A percentile compares a stretch with the other conserved stretches of the same genome.
Conservation (phyloP, 352 stramenopile genomes). For the Pythium folliculosum region DNA sequence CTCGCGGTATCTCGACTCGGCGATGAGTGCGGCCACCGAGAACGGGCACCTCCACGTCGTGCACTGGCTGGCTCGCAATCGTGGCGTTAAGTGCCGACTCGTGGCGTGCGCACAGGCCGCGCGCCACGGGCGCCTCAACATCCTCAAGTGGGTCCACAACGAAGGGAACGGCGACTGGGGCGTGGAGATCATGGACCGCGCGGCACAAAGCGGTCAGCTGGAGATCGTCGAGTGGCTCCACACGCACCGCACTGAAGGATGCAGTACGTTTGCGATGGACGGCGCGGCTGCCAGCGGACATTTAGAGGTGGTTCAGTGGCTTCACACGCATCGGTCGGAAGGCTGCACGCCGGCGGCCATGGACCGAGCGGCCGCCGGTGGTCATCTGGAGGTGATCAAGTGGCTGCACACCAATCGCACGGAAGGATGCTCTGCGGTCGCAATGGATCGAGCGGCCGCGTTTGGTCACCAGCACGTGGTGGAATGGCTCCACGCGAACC, state of each 20-base stretch:
- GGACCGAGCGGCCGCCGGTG: conserved; percentile 18
- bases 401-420: conserved; percentile 23
- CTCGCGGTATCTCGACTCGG: conserved; percentile 25
- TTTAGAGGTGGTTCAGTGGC: conserved; percentile 24
- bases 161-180: conserved; percentile 26
- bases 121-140: conserved; percentile 20
- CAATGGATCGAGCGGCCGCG: conserved; percentile 22
- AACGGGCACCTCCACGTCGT: conserved; percentile 24
- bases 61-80: conserved; percentile 23
- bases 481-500: conserved; percentile 25
- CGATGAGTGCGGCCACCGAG: conserved; percentile 21
- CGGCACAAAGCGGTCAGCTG: conserved; percentile 17
- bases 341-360: conserved; percentile 24
- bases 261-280: conserved; percentile 24
- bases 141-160: conserved; percentile 27
- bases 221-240: conserved; percentile 27
- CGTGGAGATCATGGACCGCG: conserved; percentile 24
- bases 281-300: conserved; percentile 22
- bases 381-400: conserved; percentile 15
- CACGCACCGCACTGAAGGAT: conserved; percentile 16
- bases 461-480: conserved; percentile 12
- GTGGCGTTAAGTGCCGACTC: conserved; percentile 5
- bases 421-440: conserved; percentile 21
- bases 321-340: conserved; percentile 20
- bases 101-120: conserved; percentile 17